phyloP scores from a whole-genome alignment of 148 eudicot species.

The Mesembryanthemum crystallinum region DNA sequence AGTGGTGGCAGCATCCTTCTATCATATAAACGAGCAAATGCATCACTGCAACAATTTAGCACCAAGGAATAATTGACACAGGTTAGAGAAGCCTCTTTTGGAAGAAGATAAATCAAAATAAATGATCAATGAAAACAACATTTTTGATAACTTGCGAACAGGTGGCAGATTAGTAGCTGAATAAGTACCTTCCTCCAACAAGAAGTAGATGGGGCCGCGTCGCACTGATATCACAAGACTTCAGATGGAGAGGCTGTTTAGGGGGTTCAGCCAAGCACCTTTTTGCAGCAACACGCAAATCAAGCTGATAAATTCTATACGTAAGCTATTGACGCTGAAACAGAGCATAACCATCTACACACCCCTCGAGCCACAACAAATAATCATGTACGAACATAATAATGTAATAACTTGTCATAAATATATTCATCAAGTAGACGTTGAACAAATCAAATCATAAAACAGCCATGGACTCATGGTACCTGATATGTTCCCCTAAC shows the following conservation, averaged over 20 bases:
- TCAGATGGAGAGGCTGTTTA: conserved; percentile 63
- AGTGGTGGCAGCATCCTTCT: conserved; percentile 96
- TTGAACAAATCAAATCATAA: neutral
- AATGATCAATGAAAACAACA: too few species aligned
- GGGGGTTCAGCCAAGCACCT: conserved; percentile 89
- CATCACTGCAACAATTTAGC: conserved; percentile 64
- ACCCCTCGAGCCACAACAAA: neutral
- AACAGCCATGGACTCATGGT: neutral
- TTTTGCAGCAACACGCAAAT: conserved; percentile 83
- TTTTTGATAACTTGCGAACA: conserved; percentile 4
- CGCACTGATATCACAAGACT: conserved; percentile 81
- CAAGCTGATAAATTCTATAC: conserved; percentile 67
- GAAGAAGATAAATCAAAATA: neutral
- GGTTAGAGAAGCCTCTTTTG: neutral
- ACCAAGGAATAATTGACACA: conserved; percentile 17
- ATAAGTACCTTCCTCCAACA: conserved; percentile 88
- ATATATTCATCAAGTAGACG: neutral
- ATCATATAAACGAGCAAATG: conserved; percentile 96
- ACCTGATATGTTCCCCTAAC: neutral
- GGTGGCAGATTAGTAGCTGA: conserved; percentile 1
- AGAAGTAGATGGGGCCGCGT: conserved; percentile 93
- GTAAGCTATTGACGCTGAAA: conserved; percentile 23
- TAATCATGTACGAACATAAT: neutral
- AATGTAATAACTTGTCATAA: neutral
- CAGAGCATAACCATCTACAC: conserved; percentile 5